Base-by-base conservation (phyloP, 306 rosid genomes). In the Corylus avellana region DNA sequence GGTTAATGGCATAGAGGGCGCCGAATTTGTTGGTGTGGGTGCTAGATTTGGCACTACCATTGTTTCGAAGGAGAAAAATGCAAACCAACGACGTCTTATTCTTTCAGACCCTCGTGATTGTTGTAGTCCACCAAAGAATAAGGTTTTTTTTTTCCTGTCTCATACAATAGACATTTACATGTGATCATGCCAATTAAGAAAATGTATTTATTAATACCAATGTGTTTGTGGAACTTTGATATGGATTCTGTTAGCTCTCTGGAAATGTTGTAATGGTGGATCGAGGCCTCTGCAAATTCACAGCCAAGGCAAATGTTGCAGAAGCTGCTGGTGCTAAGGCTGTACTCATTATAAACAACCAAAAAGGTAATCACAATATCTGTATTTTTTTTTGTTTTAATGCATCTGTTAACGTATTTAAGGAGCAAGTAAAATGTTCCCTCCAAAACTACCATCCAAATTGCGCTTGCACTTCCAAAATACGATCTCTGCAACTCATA, bases 301-400 rank as follows among this genome's bases (percentile, higher is more conserved):
- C 97, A 25, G 67, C 78, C 37, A 95, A 95, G 86, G 97, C 99
- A 75, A 93, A 85, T 56, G 63, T 74, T 74, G 98, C 99, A 67
- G 87, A 95, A 85, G 86, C 84, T 77, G 98, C 97, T 13, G 92
- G 91, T 89, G 99, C 99, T 85, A 93, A 98, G 5, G 99, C 99
- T 80, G 84, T 95, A 72, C 98, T 95, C 78, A 90, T 95, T 76
- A 83, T 92, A 78, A 95, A 93, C 81, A 90, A 83, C 72, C 90
- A 93, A 75, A 91, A 90, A 80, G 99, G 99, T 93, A 80, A 64
- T 37, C 63, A 57, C 16, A 4, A 12, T 20, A n/a, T 55, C 20
- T 50, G 42, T 70, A 39, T 32, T 66, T 47, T n/a, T 18, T 46
- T 10, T 5, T 48, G 8, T 69, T 74, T 55, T 61, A 55, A 25